Percentiles rank a stretch among this genome's conserved stretches.
Conservation (phyloP, 192 early-diverging fungal species). For the Phlyctochytrium arcticum region DNA sequence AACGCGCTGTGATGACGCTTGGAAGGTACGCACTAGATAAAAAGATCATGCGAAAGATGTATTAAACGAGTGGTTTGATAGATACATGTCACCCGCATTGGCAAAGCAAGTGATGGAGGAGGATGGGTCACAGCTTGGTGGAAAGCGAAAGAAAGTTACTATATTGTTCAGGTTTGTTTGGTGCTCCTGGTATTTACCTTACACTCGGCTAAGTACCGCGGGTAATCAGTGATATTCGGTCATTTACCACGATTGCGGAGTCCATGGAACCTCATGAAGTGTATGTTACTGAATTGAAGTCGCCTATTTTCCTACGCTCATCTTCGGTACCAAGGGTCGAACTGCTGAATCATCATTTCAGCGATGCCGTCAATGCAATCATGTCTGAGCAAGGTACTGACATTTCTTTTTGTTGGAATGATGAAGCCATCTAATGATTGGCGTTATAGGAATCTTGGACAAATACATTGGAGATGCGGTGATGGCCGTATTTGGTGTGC, state of each 20-base stretch:
- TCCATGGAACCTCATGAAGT: slow-evolving; percentile 52
- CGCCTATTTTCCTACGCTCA: too few relatives aligned
- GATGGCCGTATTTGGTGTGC: slow-evolving; percentile 57
- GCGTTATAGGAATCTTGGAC: slow-evolving; percentile 49
- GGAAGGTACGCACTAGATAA: slow-evolving; percentile 29
- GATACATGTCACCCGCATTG: slow-evolving; percentile 53
- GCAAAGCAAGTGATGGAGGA: slow-evolving; percentile 58
- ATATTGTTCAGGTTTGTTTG: slow-evolving; percentile 36
- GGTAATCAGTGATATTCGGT: slow-evolving; percentile 30
- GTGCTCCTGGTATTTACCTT: slow-evolving; percentile 3
- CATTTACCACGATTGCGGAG: slow-evolving; percentile 46
- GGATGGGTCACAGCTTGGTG: slow-evolving; percentile 44
- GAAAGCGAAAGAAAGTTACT: slow-evolving; percentile 47
- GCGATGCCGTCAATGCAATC: slow-evolving; percentile 54
- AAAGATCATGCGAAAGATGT: neutral
- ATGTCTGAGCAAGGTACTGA: slow-evolving; percentile 40
- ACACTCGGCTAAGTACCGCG: neutral
- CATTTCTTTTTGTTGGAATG: slow-evolving; percentile 2
- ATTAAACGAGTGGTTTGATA: neutral
- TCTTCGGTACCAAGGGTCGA: slow-evolving; percentile 27
- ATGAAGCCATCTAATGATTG: neutral
- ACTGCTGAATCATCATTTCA: slow-evolving; percentile 52
- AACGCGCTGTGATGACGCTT: slow-evolving; percentile 51
- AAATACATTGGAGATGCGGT: slow-evolving; percentile 59
- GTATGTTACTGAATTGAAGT: too few relatives aligned